Base-by-base conservation (phyloP, 257 asterid genomes). In the Solanum infundibuliforme region DNA sequence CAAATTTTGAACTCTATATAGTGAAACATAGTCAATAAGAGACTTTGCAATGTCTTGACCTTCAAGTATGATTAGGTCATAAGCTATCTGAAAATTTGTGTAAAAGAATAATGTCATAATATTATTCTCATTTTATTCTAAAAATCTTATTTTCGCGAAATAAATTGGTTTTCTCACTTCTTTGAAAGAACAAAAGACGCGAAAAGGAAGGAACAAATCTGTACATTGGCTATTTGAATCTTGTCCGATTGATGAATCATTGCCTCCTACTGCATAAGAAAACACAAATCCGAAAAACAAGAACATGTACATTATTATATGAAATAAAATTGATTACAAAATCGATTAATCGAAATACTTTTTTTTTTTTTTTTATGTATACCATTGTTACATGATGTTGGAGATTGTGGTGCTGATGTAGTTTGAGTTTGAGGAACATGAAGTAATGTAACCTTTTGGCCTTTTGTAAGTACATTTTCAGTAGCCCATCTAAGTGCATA, bases 401-500 rank as follows among this genome's bases (percentile, higher is more conserved):
- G 84, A n/a, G 84, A 86, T 71, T 68, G 71, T 12, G 27, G 73
- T 21, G 71, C 21, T 38, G 86, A 29, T 39, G 85, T 6, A 11
- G 5, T 25, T 34, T 87, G 84, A 62, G 52, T 52, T 2, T 55
- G 65, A 55, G 65, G 41, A 79, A 87, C 86, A 38, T 87, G 89
- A 38, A 87, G 46, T 34, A 77, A 81, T n/a, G 79, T 77, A 72
- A 87, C 31, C 83, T 69, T 79, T 87, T 62, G 86, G 71, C 89
- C 89, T 79, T 62, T 79, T n/a, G 27, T 11, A 31, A 87, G 27
- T 23, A 87, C 41, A 74, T 87, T 87, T 38, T 87, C 89, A 27
- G 83, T 68, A 31, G 89, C 81, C 86, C 89, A 87, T 87, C 43
- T 76, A 62, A 87, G 34, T 38, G 89, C 89, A 87, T 87, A 62